Evolutionary conservation across 768 basidiomycete genomes (phyloP).

Genomic region (Leccinum fibrillosum): DNA sequence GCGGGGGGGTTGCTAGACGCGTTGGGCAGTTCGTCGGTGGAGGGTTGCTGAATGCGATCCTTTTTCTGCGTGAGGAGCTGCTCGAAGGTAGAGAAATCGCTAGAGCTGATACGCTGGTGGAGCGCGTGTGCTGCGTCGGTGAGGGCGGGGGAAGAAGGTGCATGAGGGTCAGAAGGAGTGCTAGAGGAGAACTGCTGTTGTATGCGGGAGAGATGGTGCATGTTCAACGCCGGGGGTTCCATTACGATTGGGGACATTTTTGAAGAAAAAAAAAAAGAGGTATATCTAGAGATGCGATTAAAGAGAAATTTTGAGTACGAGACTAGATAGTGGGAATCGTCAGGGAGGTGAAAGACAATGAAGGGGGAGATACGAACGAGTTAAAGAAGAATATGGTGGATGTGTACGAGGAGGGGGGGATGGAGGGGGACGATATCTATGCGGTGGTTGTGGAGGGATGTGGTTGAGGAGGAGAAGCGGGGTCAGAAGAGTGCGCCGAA

Average conservation of each 20-base stretch:
- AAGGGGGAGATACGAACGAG: neutral
- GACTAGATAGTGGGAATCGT: constrained; percentile 17
- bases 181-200: constrained; percentile 43
- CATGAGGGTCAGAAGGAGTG: constrained; percentile 31
- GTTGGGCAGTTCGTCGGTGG: constrained; percentile 14
- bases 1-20: constrained; percentile 8
- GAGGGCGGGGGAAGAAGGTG: constrained; percentile 19
- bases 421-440: neutral
- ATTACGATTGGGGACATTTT: constrained; percentile 59
- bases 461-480: constrained; percentile 27
- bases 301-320: constrained; percentile 20
- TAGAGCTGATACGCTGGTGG: constrained; percentile 28
- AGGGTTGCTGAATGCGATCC: constrained; percentile 24
- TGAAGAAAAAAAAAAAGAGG: constrained; percentile 9
- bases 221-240: constrained; percentile 49
- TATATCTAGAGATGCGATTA: constrained; percentile 35
- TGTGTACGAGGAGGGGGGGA: neutral
- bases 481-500: constrained; percentile 18
- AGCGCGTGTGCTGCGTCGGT: constrained; percentile 24
- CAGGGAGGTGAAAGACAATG: neutral
- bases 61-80: constrained; percentile 30
- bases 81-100: constrained; percentile 31
- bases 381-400: neutral
- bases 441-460: constrained; percentile 2
- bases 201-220: constrained; percentile 51